Percentiles rank a stretch among this genome's conserved stretches.
phyloP scores from a whole-genome alignment of 2,329 filamentous ascomycete species.

The Nothophoma quercina region DNA sequence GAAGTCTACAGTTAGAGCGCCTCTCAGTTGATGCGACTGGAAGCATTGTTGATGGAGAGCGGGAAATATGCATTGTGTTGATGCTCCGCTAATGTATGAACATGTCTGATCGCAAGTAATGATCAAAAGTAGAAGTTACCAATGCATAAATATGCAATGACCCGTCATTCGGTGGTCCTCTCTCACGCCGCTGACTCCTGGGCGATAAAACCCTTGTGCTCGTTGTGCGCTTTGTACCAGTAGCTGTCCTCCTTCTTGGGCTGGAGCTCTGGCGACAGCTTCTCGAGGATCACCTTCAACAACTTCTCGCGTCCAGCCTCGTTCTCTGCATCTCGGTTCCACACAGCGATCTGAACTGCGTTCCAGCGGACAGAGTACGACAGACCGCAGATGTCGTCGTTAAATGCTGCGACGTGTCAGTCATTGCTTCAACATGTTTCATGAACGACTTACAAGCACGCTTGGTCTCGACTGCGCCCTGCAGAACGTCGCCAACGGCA shows the following conservation, averaged over 20 bases:
- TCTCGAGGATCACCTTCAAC: constrained; percentile 74
- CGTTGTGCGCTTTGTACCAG: constrained; percentile 88
- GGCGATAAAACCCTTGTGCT: constrained; percentile 77
- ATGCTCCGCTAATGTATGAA: constrained; percentile 14
- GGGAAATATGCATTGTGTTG: not conserved
- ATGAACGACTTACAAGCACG: constrained; percentile 61
- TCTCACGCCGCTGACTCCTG: constrained; percentile 17
- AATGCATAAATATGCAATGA: not conserved
- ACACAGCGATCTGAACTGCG: constrained; percentile 85
- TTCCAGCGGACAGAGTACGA: constrained; percentile 89
- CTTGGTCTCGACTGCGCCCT: constrained; percentile 70
- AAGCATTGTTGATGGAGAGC: not conserved
- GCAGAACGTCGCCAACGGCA: constrained; percentile 82
- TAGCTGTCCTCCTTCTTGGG: constrained; percentile 71
- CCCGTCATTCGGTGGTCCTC: not conserved
- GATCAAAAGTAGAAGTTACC: constrained; percentile 11
- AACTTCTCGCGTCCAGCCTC: constrained; percentile 79
- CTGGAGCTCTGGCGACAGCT: constrained; percentile 74
- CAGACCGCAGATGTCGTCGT: constrained; percentile 86
- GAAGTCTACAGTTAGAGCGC: too few species aligned
- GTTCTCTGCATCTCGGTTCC: constrained; percentile 89
- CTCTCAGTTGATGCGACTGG: too few species aligned
- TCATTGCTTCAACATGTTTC: not conserved
- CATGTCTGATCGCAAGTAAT: constrained; percentile 4
- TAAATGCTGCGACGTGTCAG: constrained; percentile 53